Conservation (phyloP, 148 eudicot genomes). For the Diospyros lotus region DNA sequence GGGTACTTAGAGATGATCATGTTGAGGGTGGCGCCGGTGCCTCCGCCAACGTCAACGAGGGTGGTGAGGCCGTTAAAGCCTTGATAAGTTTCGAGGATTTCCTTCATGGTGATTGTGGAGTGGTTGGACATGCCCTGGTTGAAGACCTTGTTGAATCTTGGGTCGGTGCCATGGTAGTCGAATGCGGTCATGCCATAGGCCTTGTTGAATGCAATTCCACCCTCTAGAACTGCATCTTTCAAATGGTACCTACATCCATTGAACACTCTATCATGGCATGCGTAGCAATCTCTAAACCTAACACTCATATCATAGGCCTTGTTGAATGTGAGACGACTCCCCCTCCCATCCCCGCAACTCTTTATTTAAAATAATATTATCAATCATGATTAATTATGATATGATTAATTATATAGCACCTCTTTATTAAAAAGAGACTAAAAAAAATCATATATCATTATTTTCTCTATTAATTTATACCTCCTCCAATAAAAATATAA, state of each 20-base stretch:
- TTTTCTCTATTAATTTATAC: no score
- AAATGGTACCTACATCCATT: conserved; percentile 52
- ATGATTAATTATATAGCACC: no score
- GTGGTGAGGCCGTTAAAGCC: conserved; percentile 63
- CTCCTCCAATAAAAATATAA: no score
- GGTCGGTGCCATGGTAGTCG: conserved; percentile 78
- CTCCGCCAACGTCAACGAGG: conserved; percentile 86
- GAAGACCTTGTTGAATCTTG: conserved; percentile 77
- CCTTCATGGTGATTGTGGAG: conserved; percentile 79
- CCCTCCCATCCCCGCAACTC: no score
- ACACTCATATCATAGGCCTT: no score
- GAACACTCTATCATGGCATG: no score
- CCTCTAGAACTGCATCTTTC: conserved; percentile 83
- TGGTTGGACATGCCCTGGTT: conserved; percentile 81
- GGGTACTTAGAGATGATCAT: conserved; percentile 81
- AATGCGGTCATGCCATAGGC: conserved; percentile 90
- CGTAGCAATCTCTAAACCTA: no score
- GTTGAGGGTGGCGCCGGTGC: conserved; percentile 64
- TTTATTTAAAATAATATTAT: no score
- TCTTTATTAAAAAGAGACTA: no score
- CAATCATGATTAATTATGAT: no score
- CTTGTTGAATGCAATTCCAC: conserved; percentile 88
- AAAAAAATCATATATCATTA: no score
- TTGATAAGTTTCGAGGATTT: conserved; percentile 55
- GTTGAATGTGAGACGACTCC: no score